Evolutionary conservation across 345 rosid species (phyloP).

Genomic region (Sisymbrium irio): DNA sequence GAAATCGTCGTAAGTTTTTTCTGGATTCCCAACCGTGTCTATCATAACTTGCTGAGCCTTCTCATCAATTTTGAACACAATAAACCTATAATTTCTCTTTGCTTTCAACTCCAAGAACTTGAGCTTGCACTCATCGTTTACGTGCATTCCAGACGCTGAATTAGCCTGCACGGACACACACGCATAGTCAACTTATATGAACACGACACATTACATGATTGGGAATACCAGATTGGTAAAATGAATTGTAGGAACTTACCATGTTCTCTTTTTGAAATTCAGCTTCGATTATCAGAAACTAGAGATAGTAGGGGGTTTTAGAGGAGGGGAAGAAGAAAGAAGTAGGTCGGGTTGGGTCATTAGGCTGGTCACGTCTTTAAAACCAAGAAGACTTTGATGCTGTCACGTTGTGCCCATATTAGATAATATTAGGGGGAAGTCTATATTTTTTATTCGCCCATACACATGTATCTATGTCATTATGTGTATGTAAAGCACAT

Average conservation of each 20-base stretch:
- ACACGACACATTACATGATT: background rate
- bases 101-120: slow-evolving; percentile 69
- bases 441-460: slow-evolving; percentile 2
- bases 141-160: slow-evolving; percentile 72
- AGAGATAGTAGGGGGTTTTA: slow-evolving; percentile 18
- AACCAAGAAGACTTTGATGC: slow-evolving; percentile 33
- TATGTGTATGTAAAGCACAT: slow-evolving; percentile 24
- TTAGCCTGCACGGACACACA: slow-evolving; percentile 48
- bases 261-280: slow-evolving; percentile 22
- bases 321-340: slow-evolving; percentile 18
- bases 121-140: slow-evolving; percentile 69
- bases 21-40: slow-evolving; percentile 58
- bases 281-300: slow-evolving; percentile 12
- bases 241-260: slow-evolving; percentile 16
- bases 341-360: slow-evolving; percentile 29
- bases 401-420: slow-evolving; percentile 37
- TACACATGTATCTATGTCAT: slow-evolving; percentile 11
- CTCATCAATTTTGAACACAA: slow-evolving; percentile 68
- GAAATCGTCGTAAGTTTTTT: slow-evolving; percentile 55
- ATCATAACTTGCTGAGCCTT: slow-evolving; percentile 55
- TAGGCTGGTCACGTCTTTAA: slow-evolving; percentile 42
- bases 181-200: slow-evolving; percentile 2
- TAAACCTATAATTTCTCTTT: slow-evolving; percentile 60
- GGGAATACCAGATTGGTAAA: background rate
- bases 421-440: slow-evolving; percentile 7